These are phyloP conservation scores for Populus hybrid DNA, from an alignment of 441 rosid genomes.

Conservation along the genomic window DNA sequence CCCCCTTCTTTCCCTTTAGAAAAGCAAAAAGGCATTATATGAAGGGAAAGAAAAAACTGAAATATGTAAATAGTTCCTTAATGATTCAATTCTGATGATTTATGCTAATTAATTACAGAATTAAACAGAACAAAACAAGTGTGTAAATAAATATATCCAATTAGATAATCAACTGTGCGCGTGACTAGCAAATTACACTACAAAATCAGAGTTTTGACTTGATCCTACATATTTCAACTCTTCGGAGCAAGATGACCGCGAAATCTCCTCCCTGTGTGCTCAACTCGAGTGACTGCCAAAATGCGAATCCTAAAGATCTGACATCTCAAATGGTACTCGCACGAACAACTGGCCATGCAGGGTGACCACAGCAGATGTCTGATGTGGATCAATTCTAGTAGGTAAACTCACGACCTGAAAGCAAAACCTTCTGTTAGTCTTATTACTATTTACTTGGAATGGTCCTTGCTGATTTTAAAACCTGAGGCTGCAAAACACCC, in stretches of 20 bases:
- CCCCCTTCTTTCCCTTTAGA: no score
- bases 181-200: slow-evolving; percentile 6
- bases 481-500: no score
- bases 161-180: neutral
- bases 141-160: neutral
- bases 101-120: slow-evolving; percentile 1
- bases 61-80: no score
- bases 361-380: slow-evolving; percentile 95
- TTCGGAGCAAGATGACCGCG: neutral
- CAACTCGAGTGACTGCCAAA: neutral
- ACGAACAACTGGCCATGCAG: slow-evolving; percentile 89
- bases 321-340: slow-evolving; percentile 68
- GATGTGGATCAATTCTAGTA: slow-evolving; percentile 81
- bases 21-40: no score
- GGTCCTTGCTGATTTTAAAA: no score
- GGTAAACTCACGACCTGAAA: slow-evolving; percentile 85
- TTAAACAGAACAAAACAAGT: neutral
- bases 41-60: no score
- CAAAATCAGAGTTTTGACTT: slow-evolving; percentile 4
- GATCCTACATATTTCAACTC: neutral
- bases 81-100: neutral
- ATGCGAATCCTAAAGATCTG: slow-evolving; percentile 20
- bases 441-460: no score
- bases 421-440: neutral
- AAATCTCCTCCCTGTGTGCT: neutral